Evolutionary conservation across 2,329 filamentous ascomycete species (phyloP).

Genomic region (Colletotrichum kahawae): DNA sequence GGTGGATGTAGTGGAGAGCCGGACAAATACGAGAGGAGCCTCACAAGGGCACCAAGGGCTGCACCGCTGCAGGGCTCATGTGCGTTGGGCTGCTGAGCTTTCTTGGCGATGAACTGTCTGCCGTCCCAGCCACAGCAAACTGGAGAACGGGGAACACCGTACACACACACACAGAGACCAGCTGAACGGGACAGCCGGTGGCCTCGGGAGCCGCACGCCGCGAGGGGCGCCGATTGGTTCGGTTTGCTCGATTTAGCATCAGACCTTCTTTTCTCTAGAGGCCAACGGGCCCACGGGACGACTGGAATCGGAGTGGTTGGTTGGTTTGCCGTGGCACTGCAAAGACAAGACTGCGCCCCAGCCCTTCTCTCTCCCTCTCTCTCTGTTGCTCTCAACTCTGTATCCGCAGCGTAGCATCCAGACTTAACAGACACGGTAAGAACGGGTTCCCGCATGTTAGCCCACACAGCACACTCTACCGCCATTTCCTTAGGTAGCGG

Average conservation of each 20-base stretch:
- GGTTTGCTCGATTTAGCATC: background rate
- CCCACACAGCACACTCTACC: background rate
- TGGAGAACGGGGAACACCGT: background rate
- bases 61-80: background rate
- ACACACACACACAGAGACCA: background rate
- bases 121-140: background rate
- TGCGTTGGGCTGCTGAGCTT: background rate
- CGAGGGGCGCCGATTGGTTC: slow-evolving; percentile 1
- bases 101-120: background rate
- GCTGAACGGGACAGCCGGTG: background rate
- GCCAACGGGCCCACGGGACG: background rate
- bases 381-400: background rate
- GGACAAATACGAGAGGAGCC: slow-evolving; percentile 15
- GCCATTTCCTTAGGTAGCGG: background rate
- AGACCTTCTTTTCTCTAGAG: background rate
- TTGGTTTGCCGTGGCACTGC: background rate
- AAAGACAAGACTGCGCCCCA: background rate
- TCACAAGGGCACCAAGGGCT: background rate
- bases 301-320: background rate
- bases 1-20: background rate
- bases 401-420: background rate
- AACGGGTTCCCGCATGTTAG: background rate
- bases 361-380: background rate
- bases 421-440: background rate
- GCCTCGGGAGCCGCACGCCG: background rate